A percentile compares a stretch with the other conserved stretches of the same genome.
Conservation (phyloP, 805 yeast genomes). For the Metschnikowia gruessii region DNA sequence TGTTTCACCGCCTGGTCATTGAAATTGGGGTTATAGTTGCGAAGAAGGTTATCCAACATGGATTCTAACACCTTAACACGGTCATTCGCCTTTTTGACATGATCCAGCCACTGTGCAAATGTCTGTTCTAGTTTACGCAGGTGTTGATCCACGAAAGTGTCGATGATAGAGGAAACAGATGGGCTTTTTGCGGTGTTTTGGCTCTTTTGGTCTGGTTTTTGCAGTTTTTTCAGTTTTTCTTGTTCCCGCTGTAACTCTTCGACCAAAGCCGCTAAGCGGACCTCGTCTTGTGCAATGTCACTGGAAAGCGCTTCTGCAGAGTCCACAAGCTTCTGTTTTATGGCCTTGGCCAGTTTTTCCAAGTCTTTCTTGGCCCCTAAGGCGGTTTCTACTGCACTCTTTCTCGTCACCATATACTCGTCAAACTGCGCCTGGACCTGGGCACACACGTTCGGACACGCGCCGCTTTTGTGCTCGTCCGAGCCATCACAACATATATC, state of each 20-base stretch:
- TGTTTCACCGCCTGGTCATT: constrained; percentile 84
- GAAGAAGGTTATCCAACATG: constrained; percentile 48
- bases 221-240: too few relatives aligned
- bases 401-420: background rate
- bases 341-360: constrained; percentile 18
- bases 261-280: background rate
- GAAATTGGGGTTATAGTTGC: constrained; percentile 75
- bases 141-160: constrained; percentile 3
- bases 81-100: constrained; percentile 8
- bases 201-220: too few relatives aligned
- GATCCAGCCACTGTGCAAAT: background rate
- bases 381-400: constrained; percentile 20
- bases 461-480: constrained; percentile 58
- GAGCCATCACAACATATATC: constrained; percentile 91
- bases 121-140: constrained; percentile 3
- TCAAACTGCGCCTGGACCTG: constrained; percentile 44
- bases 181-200: background rate
- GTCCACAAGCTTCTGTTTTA: constrained; percentile 10
- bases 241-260: constrained; percentile 3
- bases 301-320: background rate
- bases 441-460: constrained; percentile 56
- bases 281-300: constrained; percentile 6
- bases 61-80: constrained; percentile 37
- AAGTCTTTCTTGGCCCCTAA: constrained; percentile 30
- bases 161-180: background rate